Conservation (phyloP, 352 stramenopile genomes). For the Phytopythium vexans region DNA sequence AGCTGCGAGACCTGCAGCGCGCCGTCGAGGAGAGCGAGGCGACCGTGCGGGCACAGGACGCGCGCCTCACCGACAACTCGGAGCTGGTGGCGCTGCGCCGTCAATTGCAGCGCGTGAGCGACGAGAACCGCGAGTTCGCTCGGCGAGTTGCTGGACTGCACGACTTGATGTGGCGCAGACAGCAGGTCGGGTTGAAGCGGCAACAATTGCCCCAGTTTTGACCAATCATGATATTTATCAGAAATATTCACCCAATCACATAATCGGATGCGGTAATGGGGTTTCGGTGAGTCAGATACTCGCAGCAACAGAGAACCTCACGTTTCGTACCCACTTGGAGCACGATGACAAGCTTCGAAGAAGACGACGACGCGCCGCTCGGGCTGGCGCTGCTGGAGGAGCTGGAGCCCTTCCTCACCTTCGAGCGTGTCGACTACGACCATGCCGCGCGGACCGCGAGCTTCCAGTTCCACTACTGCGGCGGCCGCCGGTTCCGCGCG, state of each 20-base stretch:
- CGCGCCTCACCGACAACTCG: constrained; percentile 31
- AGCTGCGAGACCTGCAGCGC: constrained; percentile 20
- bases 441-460: constrained; percentile 7
- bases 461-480: constrained; percentile 39
- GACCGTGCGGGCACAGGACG: constrained; percentile 20
- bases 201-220: constrained; percentile 1
- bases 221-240: constrained; percentile 14
- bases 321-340: no score
- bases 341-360: not conserved
- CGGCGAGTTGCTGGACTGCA: constrained; percentile 36
- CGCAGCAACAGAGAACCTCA: no score
- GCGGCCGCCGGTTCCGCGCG: constrained; percentile 25
- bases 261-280: no score
- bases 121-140: constrained; percentile 39
- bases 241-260: constrained; percentile 13
- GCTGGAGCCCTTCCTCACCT: constrained; percentile 29
- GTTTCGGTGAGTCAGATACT: no score
- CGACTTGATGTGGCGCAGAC: constrained; percentile 31
- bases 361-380: constrained; percentile 17
- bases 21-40: constrained; percentile 3
- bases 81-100: constrained; percentile 35
- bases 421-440: constrained; percentile 25
- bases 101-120: constrained; percentile 32
- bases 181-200: constrained; percentile 4
- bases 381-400: constrained; percentile 26